Evolutionary conservation across 371 early-diverging fungal species (phyloP), one percentile per base, ranked within the genome.

Genomic region (Rhizopus arrhizus): DNA sequence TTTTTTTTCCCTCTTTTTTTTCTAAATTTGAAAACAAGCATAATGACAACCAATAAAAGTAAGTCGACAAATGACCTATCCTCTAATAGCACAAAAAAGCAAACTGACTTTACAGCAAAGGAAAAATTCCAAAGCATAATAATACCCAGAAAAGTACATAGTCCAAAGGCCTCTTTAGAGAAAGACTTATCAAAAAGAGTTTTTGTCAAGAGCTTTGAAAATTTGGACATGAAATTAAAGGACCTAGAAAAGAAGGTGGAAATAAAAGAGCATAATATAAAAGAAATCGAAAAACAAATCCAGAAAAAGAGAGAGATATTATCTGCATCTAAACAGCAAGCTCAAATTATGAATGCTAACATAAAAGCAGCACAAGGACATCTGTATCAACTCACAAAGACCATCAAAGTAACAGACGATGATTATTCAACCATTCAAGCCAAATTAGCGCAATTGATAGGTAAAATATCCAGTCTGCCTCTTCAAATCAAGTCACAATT

Each of bases 381-480:
- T 12, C 56, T 62, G 15, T 67, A 67, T 28, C 56, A 62, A 10
- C 13, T 40, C 2, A 57, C 58, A 5, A 62, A 56, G 38, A 48
- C 55, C 22, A 59, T 62, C 12, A 34, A 48, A 50, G 67, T 67
- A 0, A 67, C 67, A n/a, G 67, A 67, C 33, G 67, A 67, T 40
- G 67, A 67, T 51, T 59, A 54, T 28, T 67, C 67, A 0, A 67
- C 67, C 13, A 62, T 67, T 22, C 59, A 58, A 40, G 56, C 49
- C 5, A 58, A 59, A 13, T 36, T 67, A 5, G 59, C 50, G 4
- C 57, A 62, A 34, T 53, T 67, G 29, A 45, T 50, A 6, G 67
- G 67, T 5, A 67, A 67, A 35, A n/a, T 67, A 13, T 36, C 47
- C 15, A 58, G 61, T 53, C 61, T 67, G 5, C 51, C 67, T 9